Evolutionary conservation across 2,329 filamentous ascomycete species (phyloP), one percentile per base, ranked within the genome.

Genomic region (Amylocarpus encephaloides): DNA sequence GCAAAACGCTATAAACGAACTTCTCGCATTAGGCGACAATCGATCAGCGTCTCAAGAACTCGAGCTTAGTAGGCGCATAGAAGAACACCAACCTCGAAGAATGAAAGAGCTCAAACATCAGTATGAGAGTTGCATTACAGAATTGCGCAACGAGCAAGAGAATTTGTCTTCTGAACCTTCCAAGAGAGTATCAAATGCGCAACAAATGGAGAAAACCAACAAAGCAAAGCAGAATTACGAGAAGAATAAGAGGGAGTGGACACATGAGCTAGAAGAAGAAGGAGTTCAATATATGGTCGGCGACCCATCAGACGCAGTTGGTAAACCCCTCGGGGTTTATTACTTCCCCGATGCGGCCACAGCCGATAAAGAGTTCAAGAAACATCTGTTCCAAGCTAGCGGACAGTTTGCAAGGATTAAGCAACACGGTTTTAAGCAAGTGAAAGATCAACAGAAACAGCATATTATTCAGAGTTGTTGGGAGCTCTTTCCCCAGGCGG

Each of bases 1-100:
- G 15, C 19, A 52, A 41, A 39, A 50, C 13, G 19, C 15, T 5
- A 53, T 50, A 7, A 53, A 53, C 22, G n/a, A 12, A 16, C 30
- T 53, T 10, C 29, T 53, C 12, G 19, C 19, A 26, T 18, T 10
- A 10, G 30, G 39, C 4, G 18, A 30, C 6, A 13, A 13, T 6
- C 47, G 19, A n/a, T 38, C 47, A n/a, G 32, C 32, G 34, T 6
- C 13, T 16, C 13, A 34, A n/a, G 13, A 30, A 26, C 11, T n/a
- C 3, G 19, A 45, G 18, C 26, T 44, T 2, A 41, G 39, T 13
- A 22, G 22, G 12, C 30, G 32, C 6, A 10, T 49, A 18, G 11
- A 44, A 16, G 5, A 30, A 13, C 33, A 44, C 16, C 40, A 30
- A 9, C 41, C 47, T 6, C 12, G 30, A 15, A 12, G 3, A 30